Evolutionary conservation across 768 basidiomycete species (phyloP).

Genomic region (Psilocybe sp.): DNA sequence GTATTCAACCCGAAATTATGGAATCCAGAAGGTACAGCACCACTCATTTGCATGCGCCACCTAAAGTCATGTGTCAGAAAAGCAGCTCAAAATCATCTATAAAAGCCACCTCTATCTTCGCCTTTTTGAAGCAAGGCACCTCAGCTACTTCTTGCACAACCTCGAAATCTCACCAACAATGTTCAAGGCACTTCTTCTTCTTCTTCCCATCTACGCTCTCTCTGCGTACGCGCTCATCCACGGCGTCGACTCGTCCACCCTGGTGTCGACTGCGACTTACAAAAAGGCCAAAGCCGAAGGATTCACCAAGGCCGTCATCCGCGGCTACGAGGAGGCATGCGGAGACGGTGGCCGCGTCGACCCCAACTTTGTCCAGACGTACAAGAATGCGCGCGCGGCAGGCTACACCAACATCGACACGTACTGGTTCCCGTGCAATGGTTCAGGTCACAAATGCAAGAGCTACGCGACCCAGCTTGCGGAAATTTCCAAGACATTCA

Average conservation of each 20-base stretch:
- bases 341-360: conserved; percentile 16
- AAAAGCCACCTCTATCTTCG: no score
- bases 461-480: conserved; percentile 13
- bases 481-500: conserved; percentile 12
- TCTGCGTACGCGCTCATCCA: conserved; percentile 14
- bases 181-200: conserved; percentile 5
- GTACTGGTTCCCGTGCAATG: conserved; percentile 21
- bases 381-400: conserved; percentile 17
- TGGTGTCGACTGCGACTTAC: conserved; percentile 13
- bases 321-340: conserved; percentile 17
- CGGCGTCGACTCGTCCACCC: conserved; percentile 15
- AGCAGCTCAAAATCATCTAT: no score
- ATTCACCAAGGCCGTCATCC: conserved; percentile 19
- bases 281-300: conserved; percentile 13
- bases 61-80: no score
- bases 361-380: conserved; percentile 17
- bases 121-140: no score
- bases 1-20: no score
- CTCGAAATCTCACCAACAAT: no score
- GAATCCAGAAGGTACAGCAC: no score
- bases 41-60: no score
- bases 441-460: conserved; percentile 16
- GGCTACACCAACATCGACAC: conserved; percentile 17
- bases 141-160: no score
- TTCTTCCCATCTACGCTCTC: conserved; percentile 8